These are phyloP conservation scores for Monascus ruber DNA, from an alignment of 2,329 filamentous ascomycete genomes.

Conservation along the genomic window DNA sequence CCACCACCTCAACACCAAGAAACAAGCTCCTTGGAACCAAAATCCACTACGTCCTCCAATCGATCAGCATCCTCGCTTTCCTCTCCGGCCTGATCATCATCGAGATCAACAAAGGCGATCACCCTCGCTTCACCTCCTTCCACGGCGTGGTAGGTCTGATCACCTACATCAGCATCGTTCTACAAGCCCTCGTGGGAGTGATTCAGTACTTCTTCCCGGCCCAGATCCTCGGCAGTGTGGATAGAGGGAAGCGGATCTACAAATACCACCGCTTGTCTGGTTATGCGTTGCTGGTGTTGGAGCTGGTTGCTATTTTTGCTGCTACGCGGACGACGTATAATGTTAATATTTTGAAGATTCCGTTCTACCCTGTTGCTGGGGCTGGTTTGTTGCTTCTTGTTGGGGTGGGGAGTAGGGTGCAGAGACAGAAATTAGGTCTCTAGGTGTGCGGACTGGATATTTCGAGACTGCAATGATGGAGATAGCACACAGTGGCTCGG, in stretches of 20 bases:
- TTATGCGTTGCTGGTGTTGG: slow-evolving; percentile 59
- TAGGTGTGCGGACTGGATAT: neutral
- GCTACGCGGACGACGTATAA: slow-evolving; percentile 71
- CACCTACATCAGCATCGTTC: slow-evolving; percentile 56
- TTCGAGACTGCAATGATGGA: no score
- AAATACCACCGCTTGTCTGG: slow-evolving; percentile 78
- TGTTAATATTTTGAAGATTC: slow-evolving; percentile 54
- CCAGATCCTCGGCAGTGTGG: slow-evolving; percentile 61
- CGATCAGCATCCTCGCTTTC: slow-evolving; percentile 39
- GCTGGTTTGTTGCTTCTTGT: slow-evolving; percentile 53
- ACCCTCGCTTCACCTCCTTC: slow-evolving; percentile 58
- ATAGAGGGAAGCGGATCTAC: slow-evolving; percentile 71
- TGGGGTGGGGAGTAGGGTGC: slow-evolving; percentile 67
- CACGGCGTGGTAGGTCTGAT: slow-evolving; percentile 76
- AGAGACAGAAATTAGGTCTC: slow-evolving; percentile 67
- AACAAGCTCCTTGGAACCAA: slow-evolving; percentile 58
- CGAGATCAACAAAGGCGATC: slow-evolving; percentile 65
- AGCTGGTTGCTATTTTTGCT: slow-evolving; percentile 62
- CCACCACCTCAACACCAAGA: slow-evolving; percentile 57
- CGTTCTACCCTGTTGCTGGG: slow-evolving; percentile 64
- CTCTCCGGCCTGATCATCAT: slow-evolving; percentile 33
- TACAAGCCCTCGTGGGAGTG: slow-evolving; percentile 70
- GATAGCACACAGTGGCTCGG: no score
- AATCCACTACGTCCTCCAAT: slow-evolving; percentile 57
- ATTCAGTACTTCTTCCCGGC: slow-evolving; percentile 67